A percentile compares a stretch with the other conserved stretches of the same genome.
phyloP scores from a whole-genome alignment of 2,329 filamentous ascomycete species.

The Metarhizium album region DNA sequence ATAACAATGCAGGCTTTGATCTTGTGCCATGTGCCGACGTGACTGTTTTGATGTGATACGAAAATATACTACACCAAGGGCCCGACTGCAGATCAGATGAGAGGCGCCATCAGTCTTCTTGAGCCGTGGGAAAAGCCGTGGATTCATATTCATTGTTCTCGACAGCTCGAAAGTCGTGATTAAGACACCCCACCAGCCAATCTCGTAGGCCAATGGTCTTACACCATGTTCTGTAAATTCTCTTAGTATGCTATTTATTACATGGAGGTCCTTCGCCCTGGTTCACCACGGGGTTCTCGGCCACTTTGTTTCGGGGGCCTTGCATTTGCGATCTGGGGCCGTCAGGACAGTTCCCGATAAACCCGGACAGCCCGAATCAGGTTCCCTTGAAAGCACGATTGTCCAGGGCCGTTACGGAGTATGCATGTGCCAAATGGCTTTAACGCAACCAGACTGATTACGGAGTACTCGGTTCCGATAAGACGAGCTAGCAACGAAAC shows the following conservation, averaged over 20 bases:
- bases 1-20: conserved; percentile 6
- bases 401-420: too few relatives aligned
- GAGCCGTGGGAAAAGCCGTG: neutral
- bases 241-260: neutral
- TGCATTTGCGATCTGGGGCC: neutral
- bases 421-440: too few relatives aligned
- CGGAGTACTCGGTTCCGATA: too few relatives aligned
- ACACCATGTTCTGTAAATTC: neutral
- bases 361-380: neutral
- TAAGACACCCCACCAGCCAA: conserved; percentile 3
- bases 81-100: neutral
- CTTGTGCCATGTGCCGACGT: conserved; percentile 3
- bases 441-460: too few relatives aligned
- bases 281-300: conserved; percentile 2
- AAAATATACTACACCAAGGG: neutral
- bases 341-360: neutral
- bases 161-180: neutral
- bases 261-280: neutral
- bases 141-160: neutral
- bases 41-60: conserved; percentile 2
- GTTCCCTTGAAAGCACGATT: too few relatives aligned
- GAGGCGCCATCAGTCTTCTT: neutral
- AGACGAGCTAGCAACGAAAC: too few relatives aligned
- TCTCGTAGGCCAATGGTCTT: conserved; percentile 4
- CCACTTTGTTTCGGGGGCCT: conserved; percentile 2